phyloP scores from a whole-genome alignment of 495 filamentous ascomycete genomes.

The Trichoderma reesei region DNA sequence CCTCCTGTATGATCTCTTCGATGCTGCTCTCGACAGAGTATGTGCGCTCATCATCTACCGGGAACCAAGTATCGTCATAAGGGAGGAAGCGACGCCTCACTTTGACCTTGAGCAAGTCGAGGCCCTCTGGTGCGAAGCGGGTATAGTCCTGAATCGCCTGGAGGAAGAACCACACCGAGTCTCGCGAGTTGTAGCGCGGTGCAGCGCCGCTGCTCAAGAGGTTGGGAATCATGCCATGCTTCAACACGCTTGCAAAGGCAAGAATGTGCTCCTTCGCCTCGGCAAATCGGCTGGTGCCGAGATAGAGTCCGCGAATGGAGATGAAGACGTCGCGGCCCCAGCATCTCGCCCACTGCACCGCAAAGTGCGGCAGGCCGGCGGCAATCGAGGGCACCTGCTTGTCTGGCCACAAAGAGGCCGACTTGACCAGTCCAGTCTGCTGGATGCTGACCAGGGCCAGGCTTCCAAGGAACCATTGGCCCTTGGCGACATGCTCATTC shows the following conservation, averaged over 20 bases:
- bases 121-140: constrained; percentile 69
- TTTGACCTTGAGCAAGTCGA: constrained; percentile 62
- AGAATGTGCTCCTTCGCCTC: constrained; percentile 90
- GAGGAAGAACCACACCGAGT: constrained; percentile 96
- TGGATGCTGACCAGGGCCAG: constrained; percentile 85
- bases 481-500: constrained; percentile 60
- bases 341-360: constrained; percentile 86
- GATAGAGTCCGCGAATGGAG: constrained; percentile 77
- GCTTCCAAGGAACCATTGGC: constrained; percentile 76
- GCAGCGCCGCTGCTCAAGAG: constrained; percentile 72
- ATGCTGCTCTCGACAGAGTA: constrained; percentile 76
- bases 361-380: constrained; percentile 91
- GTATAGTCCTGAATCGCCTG: constrained; percentile 93
- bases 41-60: constrained; percentile 65
- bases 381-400: constrained; percentile 80
- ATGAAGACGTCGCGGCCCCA: constrained; percentile 99
- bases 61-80: constrained; percentile 90
- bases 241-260: constrained; percentile 91
- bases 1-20: constrained; percentile 85
- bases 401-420: constrained; percentile 78
- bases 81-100: constrained; percentile 85
- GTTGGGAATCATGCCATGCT: constrained; percentile 98
- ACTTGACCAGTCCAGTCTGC: constrained; percentile 77
- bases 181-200: constrained; percentile 95
- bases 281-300: constrained; percentile 76